A percentile compares a stretch with the other conserved stretches of the same genome.
Conservation (phyloP, 1,139 yeast species). For the Hansenula lynferdii region DNA sequence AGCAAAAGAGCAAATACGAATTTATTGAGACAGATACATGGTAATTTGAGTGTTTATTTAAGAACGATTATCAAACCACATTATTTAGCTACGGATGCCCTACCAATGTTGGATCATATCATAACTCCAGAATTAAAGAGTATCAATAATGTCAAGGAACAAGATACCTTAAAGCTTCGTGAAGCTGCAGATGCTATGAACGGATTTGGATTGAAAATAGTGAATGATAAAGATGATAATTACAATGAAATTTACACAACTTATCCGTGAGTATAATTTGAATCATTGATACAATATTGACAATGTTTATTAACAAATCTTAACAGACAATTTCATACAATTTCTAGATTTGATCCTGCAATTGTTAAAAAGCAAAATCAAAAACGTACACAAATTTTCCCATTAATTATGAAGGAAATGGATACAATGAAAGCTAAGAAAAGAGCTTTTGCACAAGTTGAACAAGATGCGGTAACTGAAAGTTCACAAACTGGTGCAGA, state of each 20-base stretch:
- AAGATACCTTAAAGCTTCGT: conserved; percentile 21
- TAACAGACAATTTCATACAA: conserved; percentile 15
- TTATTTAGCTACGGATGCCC: conserved; percentile 25
- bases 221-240: conserved; percentile 21
- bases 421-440: conserved; percentile 33
- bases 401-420: conserved; percentile 33
- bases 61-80: conserved; percentile 9
- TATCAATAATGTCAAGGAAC: conserved; percentile 19
- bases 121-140: conserved; percentile 38
- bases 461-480: conserved; percentile 23
- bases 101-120: conserved; percentile 45
- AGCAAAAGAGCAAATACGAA: background rate
- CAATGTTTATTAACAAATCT: too few relatives aligned
- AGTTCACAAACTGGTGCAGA: conserved; percentile 24
- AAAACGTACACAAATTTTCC: conserved; percentile 26
- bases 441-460: conserved; percentile 29
- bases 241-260: conserved; percentile 24
- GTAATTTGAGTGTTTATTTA: conserved; percentile 13
- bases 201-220: conserved; percentile 27
- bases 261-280: too few relatives aligned
- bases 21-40: conserved; percentile 4
- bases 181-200: conserved; percentile 25
- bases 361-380: conserved; percentile 15
- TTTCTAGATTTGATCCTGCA: conserved; percentile 18
- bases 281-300: too few relatives aligned